Evolutionary conservation across 1,139 yeast species (phyloP), one percentile per base, ranked within the genome.

Genomic region (Debaryomyces singareniensis): DNA sequence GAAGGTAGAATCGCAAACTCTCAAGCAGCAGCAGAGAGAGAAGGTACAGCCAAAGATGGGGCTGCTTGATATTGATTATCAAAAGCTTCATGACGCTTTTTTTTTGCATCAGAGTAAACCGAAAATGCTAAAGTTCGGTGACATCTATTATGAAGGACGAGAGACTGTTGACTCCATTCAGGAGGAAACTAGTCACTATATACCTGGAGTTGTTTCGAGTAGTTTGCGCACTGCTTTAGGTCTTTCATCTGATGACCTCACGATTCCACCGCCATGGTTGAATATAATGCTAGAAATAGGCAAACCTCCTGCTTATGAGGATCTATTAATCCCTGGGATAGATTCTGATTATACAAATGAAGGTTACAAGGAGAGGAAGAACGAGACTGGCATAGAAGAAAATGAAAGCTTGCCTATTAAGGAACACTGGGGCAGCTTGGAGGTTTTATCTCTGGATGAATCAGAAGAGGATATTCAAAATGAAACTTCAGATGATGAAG

Each of bases 41-140:
- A 68, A 83, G 32, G 94, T 89, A 0, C 96, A 86, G 50, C 96
- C 96, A 0, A 86, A 85, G 50, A 66, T 86, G 75, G 95, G 95
- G 1, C 68, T 78, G 34, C 57, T 91, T 16, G 98, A 91, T 53
- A 72, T 91, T 21, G 97, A 91, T 52, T 89, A 83, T 50, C 81
- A 74, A 38, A 82, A 79, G 42, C 56, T 91, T 16, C 78, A 87
- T 47, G 83, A 85, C 49, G 95, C 96, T 0, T 89, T 91, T 47
- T 91, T 85, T 68, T 79, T 80, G 48, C 64, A 71, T 43, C 94
- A 85, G 46, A 71, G 81, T 21, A 79, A 76, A 43, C 97, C 97
- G 0, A 62, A 69, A 29, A 42, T 87, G 32, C 68, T 72, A 20
- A 66, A 63, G 2, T 79, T 66, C 56, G 97, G 96, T 15, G 95